Conservation (phyloP, 2,329 filamentous ascomycete species). For the Aspergillus neoniger region DNA sequence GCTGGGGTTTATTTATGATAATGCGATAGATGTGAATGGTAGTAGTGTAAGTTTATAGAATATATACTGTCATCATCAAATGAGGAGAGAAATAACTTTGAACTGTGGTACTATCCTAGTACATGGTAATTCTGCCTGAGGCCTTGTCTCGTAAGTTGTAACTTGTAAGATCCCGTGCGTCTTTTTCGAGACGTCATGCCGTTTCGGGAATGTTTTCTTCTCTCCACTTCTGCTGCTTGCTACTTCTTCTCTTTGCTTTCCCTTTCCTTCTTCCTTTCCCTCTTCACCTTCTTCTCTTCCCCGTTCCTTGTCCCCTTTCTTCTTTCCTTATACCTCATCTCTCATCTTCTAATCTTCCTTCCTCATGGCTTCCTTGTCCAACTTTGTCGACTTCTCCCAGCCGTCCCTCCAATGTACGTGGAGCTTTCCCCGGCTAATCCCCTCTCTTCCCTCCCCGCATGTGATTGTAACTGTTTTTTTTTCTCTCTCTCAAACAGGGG, state of each 20-base stretch:
- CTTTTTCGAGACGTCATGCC: slow-evolving; percentile 17
- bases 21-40: too few species aligned
- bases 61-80: too few species aligned
- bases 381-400: slow-evolving; percentile 65
- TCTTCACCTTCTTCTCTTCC: slow-evolving; percentile 1
- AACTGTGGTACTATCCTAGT: too few species aligned
- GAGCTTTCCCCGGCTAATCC: slow-evolving; percentile 5
- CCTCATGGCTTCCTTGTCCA: slow-evolving; percentile 37
- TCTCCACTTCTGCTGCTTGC: slow-evolving; percentile 9
- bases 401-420: slow-evolving; percentile 65
- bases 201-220: slow-evolving; percentile 8
- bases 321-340: slow-evolving; percentile 7
- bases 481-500: slow-evolving; percentile 57
- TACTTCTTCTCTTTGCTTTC: not conserved
- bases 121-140: too few species aligned
- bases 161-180: not conserved
- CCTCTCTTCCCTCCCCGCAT: slow-evolving; percentile 27
- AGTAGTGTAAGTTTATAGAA: too few species aligned
- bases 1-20: too few species aligned
- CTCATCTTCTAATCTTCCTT: slow-evolving; percentile 2
- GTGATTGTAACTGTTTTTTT: slow-evolving; percentile 26
- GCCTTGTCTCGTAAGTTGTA: too few species aligned
- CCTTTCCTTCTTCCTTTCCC: slow-evolving; percentile 10
- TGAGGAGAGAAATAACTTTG: too few species aligned
- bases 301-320: slow-evolving; percentile 10